Percentiles rank a stretch among this genome's conserved stretches.
Evolutionary conservation across 768 basidiomycete species (phyloP).

Genomic region (Dentipellis fragilis): DNA sequence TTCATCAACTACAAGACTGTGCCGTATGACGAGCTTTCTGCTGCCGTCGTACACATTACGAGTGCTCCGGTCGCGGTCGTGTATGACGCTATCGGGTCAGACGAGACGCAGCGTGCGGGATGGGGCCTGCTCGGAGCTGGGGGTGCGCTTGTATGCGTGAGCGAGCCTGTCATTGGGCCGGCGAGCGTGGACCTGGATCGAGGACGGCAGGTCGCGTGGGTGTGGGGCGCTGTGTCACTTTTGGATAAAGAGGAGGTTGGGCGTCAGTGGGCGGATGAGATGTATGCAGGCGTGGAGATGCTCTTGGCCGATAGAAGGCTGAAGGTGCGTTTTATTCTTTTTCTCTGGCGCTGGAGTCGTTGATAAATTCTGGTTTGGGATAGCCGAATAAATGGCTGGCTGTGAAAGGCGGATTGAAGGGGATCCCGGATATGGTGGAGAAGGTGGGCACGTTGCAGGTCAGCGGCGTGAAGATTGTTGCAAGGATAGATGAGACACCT

Average conservation of each 20-base stretch:
- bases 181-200: background rate
- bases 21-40: slow-evolving; percentile 3
- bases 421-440: no score
- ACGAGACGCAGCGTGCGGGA: slow-evolving; percentile 6
- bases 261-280: background rate
- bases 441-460: no score
- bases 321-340: slow-evolving; percentile 2
- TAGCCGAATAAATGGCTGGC: no score
- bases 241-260: background rate
- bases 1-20: slow-evolving; percentile 11
- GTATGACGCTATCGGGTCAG: slow-evolving; percentile 12
- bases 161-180: background rate
- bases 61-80: slow-evolving; percentile 1
- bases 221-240: background rate
- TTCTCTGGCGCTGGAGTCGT: no score
- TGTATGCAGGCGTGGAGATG: slow-evolving; percentile 2
- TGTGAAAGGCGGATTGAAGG: no score
- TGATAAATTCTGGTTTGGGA: no score
- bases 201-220: background rate
- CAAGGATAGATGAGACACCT: no score
- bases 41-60: slow-evolving; percentile 7
- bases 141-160: slow-evolving; percentile 6
- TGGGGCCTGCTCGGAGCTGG: slow-evolving; percentile 9
- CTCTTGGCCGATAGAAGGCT: slow-evolving; percentile 2
- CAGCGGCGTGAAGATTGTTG: no score